Conservation (phyloP, 768 basidiomycete species). For the Brasilioporus rufonigricans region DNA sequence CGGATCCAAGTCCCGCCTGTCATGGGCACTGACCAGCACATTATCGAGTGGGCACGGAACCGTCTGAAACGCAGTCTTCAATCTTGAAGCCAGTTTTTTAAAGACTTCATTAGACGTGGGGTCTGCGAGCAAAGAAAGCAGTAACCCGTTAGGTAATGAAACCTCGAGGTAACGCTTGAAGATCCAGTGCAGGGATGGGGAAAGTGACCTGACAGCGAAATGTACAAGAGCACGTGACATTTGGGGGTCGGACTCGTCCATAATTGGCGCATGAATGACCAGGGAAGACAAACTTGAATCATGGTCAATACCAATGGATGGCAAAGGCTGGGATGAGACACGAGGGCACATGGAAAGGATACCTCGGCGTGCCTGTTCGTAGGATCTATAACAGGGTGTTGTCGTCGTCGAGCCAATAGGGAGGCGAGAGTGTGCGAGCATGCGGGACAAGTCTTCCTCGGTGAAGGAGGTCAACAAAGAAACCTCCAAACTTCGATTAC, state of each 20-base stretch:
- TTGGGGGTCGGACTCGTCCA: slow-evolving; percentile 13
- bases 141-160: slow-evolving; percentile 7
- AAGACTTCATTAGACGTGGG: slow-evolving; percentile 11
- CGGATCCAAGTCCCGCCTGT: slow-evolving; percentile 14
- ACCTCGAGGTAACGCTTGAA: slow-evolving; percentile 24
- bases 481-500: slow-evolving; percentile 93
- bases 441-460: slow-evolving; percentile 45
- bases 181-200: slow-evolving; percentile 10
- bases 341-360: slow-evolving; percentile 3
- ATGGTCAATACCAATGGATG: slow-evolving; percentile 47
- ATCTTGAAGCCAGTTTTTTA: slow-evolving; percentile 10
- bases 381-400: slow-evolving; percentile 6
- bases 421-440: slow-evolving; percentile 51
- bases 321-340: slow-evolving; percentile 10
- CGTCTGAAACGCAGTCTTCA: slow-evolving; percentile 10
- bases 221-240: slow-evolving; percentile 24
- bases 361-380: slow-evolving; percentile 29
- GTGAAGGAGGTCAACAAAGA: slow-evolving; percentile 40
- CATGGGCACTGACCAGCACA: slow-evolving; percentile 31
- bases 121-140: slow-evolving; percentile 21
- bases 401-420: slow-evolving; percentile 27
- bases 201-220: slow-evolving; percentile 25
- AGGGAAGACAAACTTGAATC: slow-evolving; percentile 45
- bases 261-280: slow-evolving; percentile 39
- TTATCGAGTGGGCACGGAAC: slow-evolving; percentile 9